A percentile compares a stretch with the other conserved stretches of the same genome.
Evolutionary conservation across 768 basidiomycete species (phyloP).

Genomic region (Pleurotus platypus): DNA sequence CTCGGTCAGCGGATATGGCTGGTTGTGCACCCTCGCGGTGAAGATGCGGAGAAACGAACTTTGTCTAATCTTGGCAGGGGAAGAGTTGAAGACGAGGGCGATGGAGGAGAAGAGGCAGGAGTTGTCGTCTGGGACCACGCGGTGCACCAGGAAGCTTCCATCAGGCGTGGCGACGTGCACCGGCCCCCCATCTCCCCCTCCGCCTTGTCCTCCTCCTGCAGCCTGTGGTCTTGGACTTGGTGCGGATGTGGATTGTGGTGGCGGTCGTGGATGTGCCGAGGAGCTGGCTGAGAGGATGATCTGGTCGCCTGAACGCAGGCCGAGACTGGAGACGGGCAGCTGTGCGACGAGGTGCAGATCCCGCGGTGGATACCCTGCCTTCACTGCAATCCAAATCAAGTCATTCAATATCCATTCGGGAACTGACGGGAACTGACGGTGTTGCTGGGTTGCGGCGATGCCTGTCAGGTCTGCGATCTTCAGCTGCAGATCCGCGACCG

Average conservation of each 20-base stretch:
- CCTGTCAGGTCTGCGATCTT: conserved; percentile 63
- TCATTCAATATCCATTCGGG: neutral
- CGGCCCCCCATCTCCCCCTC: conserved; percentile 27
- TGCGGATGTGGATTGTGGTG: conserved; percentile 4
- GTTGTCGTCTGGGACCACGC: conserved; percentile 96
- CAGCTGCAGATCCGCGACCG: conserved; percentile 74
- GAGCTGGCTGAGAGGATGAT: conserved; percentile 57
- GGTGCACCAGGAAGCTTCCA: conserved; percentile 68
- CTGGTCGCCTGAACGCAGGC: conserved; percentile 78
- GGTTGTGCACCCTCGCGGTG: neutral
- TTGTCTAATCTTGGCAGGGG: conserved; percentile 72
- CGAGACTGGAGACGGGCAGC: conserved; percentile 72
- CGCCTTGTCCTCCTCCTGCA: neutral
- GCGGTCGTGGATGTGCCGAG: conserved; percentile 19
- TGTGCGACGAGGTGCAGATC: conserved; percentile 69
- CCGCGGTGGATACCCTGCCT: conserved; percentile 82
- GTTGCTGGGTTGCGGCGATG: conserved; percentile 75
- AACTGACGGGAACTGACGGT: conserved; percentile 47
- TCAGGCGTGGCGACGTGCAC: conserved; percentile 54
- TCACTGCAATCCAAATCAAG: conserved; percentile 43
- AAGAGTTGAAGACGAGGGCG: conserved; percentile 83
- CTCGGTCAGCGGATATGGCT: neutral
- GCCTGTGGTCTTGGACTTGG: neutral
- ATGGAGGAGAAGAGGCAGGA: conserved; percentile 90
- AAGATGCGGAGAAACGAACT: conserved; percentile 35